Base-by-base conservation (phyloP, 2,329 filamentous ascomycete genomes). In the Chalaropsis ovoidea region DNA sequence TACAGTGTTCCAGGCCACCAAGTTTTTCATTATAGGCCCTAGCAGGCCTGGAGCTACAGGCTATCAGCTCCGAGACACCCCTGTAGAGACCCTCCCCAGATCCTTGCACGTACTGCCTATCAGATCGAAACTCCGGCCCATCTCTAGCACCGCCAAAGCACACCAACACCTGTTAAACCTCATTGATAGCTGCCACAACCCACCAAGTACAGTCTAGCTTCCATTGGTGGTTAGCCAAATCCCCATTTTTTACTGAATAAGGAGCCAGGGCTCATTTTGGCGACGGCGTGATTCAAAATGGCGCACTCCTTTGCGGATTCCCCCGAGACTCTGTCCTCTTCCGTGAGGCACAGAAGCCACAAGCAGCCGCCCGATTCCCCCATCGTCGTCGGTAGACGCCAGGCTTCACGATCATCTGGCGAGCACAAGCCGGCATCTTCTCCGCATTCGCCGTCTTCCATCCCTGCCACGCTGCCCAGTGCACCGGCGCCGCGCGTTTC, bases 101-200 rank as follows among this genome's bases (percentile, higher is more conserved):
- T 31, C 42, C 17, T 13, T 62, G 60, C 22, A 45, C 60, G 10
- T n/a, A 22, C 17, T 63, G 61, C 24, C 61, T 54, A 63, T 63
- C 61, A 63, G 61, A 63, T 63, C 61, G 35, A 63, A 54, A 42
- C 31, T 41, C 27, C 15, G 45, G 41, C 61, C 31, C 35, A 63
- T 63, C 61, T 63, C 61, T 27, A 63, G 49, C 35, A 35, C 43
- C n/a, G 58, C 19, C 58, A 35, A 54, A 54, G 45, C 11, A 31
- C 24, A n/a, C 6, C 35, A 39, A 52, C 15, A 6, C 4, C 35
- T 39, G 35, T 24, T 2, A 7, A 61, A 41, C 35, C 22, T 42
- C 58, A 24, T 22, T 35, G 13, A 61, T 41, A 15, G 58, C 39
- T 61, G 10, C 39, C 15, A 58, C 54, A 58, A 19, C 27, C 31